Evolutionary conservation across 371 early-diverging fungal species (phyloP).

Genomic region (Phascolomyces articulosus): DNA sequence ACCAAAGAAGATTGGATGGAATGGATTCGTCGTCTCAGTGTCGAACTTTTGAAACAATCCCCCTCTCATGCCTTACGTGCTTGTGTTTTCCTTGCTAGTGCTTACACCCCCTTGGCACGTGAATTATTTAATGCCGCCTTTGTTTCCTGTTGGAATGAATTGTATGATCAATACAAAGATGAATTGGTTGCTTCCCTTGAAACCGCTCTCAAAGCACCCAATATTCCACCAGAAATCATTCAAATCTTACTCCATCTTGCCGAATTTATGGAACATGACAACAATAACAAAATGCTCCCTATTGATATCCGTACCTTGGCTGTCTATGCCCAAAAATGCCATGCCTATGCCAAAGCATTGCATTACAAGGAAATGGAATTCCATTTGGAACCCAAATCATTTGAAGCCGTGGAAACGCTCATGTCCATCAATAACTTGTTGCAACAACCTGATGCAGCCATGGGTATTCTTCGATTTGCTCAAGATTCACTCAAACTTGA

Average conservation of each 20-base stretch:
- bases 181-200: conserved; percentile 88
- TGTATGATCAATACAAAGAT: conserved; percentile 90
- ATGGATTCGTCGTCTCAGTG: conserved; percentile 92
- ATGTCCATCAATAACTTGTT: conserved; percentile 95
- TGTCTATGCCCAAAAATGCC: conserved; percentile 90
- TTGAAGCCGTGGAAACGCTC: conserved; percentile 89
- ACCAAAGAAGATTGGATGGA: conserved; percentile 97
- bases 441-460: conserved; percentile 96
- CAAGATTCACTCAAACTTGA: conserved; percentile 87
- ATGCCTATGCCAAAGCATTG: conserved; percentile 95
- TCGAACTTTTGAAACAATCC: conserved; percentile 95
- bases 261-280: conserved; percentile 99
- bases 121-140: conserved; percentile 98
- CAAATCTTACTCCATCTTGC: conserved; percentile 93
- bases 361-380: conserved; percentile 98
- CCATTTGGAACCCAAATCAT: conserved; percentile 73
- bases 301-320: conserved; percentile 93
- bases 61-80: conserved; percentile 95
- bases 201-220: conserved; percentile 83
- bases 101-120: conserved; percentile 83
- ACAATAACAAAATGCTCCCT: conserved; percentile 94
- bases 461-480: conserved; percentile 92
- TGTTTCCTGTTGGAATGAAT: conserved; percentile 95
- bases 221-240: conserved; percentile 91
- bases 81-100: conserved; percentile 83